Base-by-base conservation (phyloP, 352 stramenopile species). In the Pythium rishiriense region DNA sequence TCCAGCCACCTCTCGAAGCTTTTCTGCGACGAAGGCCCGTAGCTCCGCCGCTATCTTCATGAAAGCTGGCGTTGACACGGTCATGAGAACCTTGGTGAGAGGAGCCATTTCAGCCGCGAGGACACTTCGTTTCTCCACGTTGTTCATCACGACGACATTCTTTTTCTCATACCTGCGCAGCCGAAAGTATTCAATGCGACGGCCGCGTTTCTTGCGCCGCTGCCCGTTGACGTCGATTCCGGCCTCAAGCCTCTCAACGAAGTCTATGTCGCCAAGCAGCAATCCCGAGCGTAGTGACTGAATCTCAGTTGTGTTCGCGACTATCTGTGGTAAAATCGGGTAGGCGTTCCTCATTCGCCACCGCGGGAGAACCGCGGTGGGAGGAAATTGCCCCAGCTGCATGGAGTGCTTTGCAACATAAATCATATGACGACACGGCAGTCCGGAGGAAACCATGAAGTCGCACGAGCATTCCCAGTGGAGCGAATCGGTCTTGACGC, bases 271-370 rank as follows among this genome's bases (percentile, higher is more conserved):
- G 8, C 24, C 9, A 3, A 19, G 15, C 5, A 53, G 11, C 25
- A 53, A 12, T 4, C 46, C 10, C 21, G 28, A 29, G 11, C 28
- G 15, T 8, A 43, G 46, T 21, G 55, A 25, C 35, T 49, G 52
- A 26, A 61, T 26, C 58, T 58, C 43, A 76, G 43, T n/a, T 68
- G 47, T n/a, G 76, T 28, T 35, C 58, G 37, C 28, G 14, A n/a
- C 28, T 63, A 72, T 17, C 54, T 58, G 7, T 66, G 42, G 26
- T 39, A 57, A 31, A 17, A 46, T 28, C 4, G n/a, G 9, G 49
- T 29, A 28, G 7, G 49, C 31, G 7, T 57, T 17, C 6, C 29
- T 3, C 51, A 58, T 58, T 1, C 25, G 12, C 51, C 51, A 58
- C 4, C 51, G 51, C 1, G 51, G 7, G 11, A 2, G 11, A 3